Conservation (phyloP, 2,329 filamentous ascomycete genomes). For the Epichloe scottii region DNA sequence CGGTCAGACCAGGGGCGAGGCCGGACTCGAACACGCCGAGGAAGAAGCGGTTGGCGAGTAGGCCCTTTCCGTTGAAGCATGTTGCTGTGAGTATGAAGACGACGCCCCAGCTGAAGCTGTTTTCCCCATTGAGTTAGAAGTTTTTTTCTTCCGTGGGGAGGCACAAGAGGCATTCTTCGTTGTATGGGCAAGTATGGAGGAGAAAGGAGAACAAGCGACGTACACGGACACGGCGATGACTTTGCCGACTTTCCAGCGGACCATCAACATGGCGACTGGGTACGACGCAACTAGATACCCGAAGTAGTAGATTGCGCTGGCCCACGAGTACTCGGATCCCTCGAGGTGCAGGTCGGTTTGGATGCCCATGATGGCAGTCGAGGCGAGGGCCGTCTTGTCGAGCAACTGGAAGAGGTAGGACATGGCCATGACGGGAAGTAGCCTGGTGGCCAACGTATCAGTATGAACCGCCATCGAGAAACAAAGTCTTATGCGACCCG, state of each 20-base stretch:
- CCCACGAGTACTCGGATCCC: slow-evolving; percentile 39
- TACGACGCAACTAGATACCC: slow-evolving; percentile 29
- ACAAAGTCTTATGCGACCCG: too few species aligned
- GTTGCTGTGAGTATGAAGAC: slow-evolving; percentile 32
- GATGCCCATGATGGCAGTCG: slow-evolving; percentile 37
- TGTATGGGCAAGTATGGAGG: background rate
- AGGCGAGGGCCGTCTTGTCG: slow-evolving; percentile 45
- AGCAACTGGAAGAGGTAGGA: slow-evolving; percentile 49
- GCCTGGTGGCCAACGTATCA: slow-evolving; percentile 14
- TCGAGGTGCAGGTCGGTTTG: slow-evolving; percentile 30
- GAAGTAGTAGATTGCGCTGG: slow-evolving; percentile 37
- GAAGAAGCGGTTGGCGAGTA: slow-evolving; percentile 21
- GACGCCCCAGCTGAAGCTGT: slow-evolving; percentile 19
- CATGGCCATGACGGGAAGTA: slow-evolving; percentile 38
- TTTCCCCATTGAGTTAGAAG: background rate
- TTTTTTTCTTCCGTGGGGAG: background rate
- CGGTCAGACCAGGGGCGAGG: slow-evolving; percentile 17
- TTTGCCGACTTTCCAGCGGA: slow-evolving; percentile 16
- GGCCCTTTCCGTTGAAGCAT: slow-evolving; percentile 16
- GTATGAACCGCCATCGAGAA: too few species aligned
- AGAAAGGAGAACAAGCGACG: background rate
- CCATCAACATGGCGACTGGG: slow-evolving; percentile 13
- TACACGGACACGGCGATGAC: slow-evolving; percentile 13
- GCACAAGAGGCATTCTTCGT: background rate
- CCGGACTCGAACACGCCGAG: slow-evolving; percentile 20